Evolutionary conservation across 345 rosid genomes (phyloP).

Genomic region (Gynandropsis gynandra): DNA sequence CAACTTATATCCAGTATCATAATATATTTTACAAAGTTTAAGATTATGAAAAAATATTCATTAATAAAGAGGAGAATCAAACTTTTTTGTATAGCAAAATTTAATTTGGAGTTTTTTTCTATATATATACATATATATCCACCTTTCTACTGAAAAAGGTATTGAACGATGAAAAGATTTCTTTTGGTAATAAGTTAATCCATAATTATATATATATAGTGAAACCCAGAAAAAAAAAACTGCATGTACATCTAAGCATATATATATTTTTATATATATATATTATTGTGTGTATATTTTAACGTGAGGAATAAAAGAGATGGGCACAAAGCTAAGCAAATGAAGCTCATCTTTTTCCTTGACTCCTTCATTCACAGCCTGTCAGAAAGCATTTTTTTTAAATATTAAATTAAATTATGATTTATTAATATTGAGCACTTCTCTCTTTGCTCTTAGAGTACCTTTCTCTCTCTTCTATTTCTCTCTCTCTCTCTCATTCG

Average conservation of each 20-base stretch:
- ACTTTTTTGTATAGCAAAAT: too few species aligned
- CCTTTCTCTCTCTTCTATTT: slow-evolving; percentile 8
- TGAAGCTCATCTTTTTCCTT: slow-evolving; percentile 30
- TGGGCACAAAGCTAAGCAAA: slow-evolving; percentile 22
- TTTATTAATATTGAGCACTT: slow-evolving; percentile 19
- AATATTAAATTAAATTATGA: slow-evolving; percentile 20
- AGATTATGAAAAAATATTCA: too few species aligned
- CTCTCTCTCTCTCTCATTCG: slow-evolving; percentile 16
- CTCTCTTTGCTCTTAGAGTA: slow-evolving; percentile 17
- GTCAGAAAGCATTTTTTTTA: slow-evolving; percentile 58
- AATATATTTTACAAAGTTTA: too few species aligned
- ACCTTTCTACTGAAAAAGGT: not conserved
- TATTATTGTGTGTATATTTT: slow-evolving; percentile 15
- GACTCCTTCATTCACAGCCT: slow-evolving; percentile 60
- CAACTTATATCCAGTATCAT: too few species aligned
- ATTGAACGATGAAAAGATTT: not conserved
- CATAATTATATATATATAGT: too few species aligned
- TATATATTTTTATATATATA: too few species aligned
- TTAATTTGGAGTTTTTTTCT: too few species aligned
- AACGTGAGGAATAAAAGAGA: slow-evolving; percentile 20
- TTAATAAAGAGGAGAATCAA: too few species aligned
- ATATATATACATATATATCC: not conserved
- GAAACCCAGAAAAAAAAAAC: too few species aligned
- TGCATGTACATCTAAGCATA: too few species aligned
- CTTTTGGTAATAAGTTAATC: too few species aligned